phyloP scores from a whole-genome alignment of 371 early-diverging fungal species.

The Rhizopus arrhizus region DNA sequence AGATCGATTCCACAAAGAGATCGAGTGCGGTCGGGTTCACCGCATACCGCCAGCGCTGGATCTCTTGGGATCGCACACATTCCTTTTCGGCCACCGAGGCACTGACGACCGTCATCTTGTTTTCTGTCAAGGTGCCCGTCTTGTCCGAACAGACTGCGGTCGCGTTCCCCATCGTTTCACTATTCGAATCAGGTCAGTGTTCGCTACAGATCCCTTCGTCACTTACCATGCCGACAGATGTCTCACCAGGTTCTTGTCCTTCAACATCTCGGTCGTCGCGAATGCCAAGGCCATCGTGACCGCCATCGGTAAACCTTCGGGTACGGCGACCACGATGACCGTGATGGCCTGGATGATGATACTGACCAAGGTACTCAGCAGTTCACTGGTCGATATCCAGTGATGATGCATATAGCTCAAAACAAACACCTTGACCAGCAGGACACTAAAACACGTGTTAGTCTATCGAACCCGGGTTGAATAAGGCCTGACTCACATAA shows the following conservation, averaged over 20 bases:
- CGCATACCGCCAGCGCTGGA: slow-evolving; percentile 44
- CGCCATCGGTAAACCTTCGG: slow-evolving; percentile 88
- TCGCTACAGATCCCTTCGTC: no score
- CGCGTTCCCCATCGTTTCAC: slow-evolving; percentile 87
- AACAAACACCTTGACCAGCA: slow-evolving; percentile 63
- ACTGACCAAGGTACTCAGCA: slow-evolving; percentile 50
- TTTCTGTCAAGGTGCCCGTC: slow-evolving; percentile 83
- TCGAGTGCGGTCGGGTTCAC: slow-evolving; percentile 27
- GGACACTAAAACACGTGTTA: slow-evolving; percentile 23
- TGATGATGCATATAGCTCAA: slow-evolving; percentile 46
- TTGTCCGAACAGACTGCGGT: slow-evolving; percentile 87
- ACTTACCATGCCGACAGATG: slow-evolving; percentile 68
- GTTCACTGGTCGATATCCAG: slow-evolving; percentile 38
- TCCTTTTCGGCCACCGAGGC: slow-evolving; percentile 36
- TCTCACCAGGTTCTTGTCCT: slow-evolving; percentile 80
- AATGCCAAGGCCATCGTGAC: slow-evolving; percentile 81
- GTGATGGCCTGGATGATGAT: slow-evolving; percentile 65
- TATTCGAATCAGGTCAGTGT: neutral
- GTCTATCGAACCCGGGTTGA: no score
- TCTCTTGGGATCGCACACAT: slow-evolving; percentile 12
- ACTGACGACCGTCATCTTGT: slow-evolving; percentile 84
- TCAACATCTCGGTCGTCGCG: slow-evolving; percentile 75
- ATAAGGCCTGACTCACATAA: slow-evolving; percentile 48
- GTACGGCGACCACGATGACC: slow-evolving; percentile 68
- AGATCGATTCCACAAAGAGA: slow-evolving; percentile 49